Conservation (phyloP, 345 rosid genomes). For the Cardamine resedifolia region DNA sequence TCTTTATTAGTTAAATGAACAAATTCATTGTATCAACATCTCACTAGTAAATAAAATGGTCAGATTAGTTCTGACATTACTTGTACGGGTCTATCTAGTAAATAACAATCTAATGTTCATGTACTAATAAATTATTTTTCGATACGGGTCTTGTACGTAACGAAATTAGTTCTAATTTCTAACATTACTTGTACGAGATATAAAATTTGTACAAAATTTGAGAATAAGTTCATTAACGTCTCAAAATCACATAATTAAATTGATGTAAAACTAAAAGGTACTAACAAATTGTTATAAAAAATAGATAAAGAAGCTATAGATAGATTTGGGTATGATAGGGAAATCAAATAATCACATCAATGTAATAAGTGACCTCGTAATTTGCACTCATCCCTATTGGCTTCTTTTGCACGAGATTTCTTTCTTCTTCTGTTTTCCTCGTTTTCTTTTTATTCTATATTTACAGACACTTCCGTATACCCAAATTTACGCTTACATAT, state of each 20-base stretch:
- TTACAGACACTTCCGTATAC: constrained; percentile 7
- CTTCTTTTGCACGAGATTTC: constrained; percentile 29
- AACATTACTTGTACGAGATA: background rate
- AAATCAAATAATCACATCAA: constrained; percentile 14
- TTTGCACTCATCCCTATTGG: constrained; percentile 26
- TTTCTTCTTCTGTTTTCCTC: constrained; percentile 21
- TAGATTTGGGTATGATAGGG: constrained; percentile 23
- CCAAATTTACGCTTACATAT: constrained; percentile 9
- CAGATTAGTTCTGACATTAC: background rate
- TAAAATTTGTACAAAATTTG: background rate
- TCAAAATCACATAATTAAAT: background rate
- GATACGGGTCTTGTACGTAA: background rate
- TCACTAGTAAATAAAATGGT: background rate
- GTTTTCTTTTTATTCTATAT: constrained; percentile 3
- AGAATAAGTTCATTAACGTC: background rate
- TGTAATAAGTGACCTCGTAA: constrained; percentile 28
- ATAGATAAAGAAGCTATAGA: background rate
- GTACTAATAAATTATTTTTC: background rate
- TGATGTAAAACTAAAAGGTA: background rate
- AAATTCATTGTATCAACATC: constrained; percentile 14
- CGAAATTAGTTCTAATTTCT: background rate
- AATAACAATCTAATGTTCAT: background rate
- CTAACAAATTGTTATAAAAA: background rate
- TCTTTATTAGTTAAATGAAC: background rate
- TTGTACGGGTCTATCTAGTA: background rate